These are phyloP conservation scores for Hanseniaspora valbyensis DNA, from an alignment of 805 yeast species.

Conservation along the genomic window DNA sequence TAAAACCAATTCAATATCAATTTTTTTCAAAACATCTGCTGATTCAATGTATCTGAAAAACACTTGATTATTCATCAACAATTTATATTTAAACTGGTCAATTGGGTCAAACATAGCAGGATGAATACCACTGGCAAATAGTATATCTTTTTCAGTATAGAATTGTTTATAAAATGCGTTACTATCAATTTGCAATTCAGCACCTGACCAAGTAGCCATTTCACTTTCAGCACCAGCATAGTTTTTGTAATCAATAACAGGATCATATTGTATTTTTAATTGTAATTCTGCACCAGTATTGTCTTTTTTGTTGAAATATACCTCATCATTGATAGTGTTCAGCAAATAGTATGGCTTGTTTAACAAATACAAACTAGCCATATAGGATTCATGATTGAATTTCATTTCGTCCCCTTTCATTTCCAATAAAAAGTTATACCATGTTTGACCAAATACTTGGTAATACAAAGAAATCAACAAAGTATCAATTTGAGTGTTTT, in stretches of 20 bases:
- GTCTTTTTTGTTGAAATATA: slow-evolving; percentile 26
- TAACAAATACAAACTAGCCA: slow-evolving; percentile 45
- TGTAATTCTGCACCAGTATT: slow-evolving; percentile 20
- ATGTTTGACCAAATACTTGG: slow-evolving; percentile 47
- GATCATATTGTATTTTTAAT: slow-evolving; percentile 33
- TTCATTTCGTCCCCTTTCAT: slow-evolving; percentile 52
- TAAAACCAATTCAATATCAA: slow-evolving; percentile 3
- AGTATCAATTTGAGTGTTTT: slow-evolving; percentile 41
- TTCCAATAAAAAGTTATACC: slow-evolving; percentile 48
- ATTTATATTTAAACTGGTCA: neutral
- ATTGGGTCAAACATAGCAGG: neutral
- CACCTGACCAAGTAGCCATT: slow-evolving; percentile 3
- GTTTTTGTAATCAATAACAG: slow-evolving; percentile 19
- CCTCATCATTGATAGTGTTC: slow-evolving; percentile 11
- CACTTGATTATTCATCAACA: neutral
- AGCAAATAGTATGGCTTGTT: slow-evolving; percentile 37
- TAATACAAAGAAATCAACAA: slow-evolving; percentile 45
- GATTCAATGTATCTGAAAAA: neutral
- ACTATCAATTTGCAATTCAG: slow-evolving; percentile 1
- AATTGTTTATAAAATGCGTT: neutral
- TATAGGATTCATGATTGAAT: slow-evolving; percentile 57
- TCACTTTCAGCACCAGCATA: neutral
- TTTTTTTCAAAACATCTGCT: neutral
- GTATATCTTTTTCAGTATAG: neutral
- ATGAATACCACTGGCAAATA: neutral